These are phyloP conservation scores for Leccinum subgranulosum DNA, from an alignment of 768 basidiomycete species.

Conservation along the genomic window DNA sequence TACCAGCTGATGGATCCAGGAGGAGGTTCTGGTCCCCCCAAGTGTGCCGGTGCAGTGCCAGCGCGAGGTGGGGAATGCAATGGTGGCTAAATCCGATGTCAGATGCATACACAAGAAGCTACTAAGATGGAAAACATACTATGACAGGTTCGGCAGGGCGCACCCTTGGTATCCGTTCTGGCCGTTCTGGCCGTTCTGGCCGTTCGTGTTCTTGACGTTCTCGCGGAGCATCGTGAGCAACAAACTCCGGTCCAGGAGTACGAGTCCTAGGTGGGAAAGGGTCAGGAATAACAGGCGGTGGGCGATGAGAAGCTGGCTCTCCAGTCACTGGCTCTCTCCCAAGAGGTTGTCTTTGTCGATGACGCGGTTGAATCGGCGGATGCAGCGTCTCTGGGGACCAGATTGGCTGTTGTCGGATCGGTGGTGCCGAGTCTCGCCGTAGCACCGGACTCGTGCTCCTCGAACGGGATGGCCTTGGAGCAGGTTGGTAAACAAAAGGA, in stretches of 20 bases:
- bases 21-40: conserved; percentile 15
- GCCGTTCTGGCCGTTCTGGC: conserved; percentile 25
- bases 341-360: conserved; percentile 6
- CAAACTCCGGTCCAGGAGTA: conserved; percentile 6
- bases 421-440: conserved; percentile 26
- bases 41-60: conserved; percentile 21
- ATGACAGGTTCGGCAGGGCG: conserved; percentile 20
- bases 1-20: conserved; percentile 27
- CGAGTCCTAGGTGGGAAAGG: conserved; percentile 2
- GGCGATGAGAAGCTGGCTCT: neutral
- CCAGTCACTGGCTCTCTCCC: neutral
- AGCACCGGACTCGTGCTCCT: conserved; percentile 40
- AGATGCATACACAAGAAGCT: neutral
- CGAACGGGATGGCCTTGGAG: conserved; percentile 36
- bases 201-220: conserved; percentile 17
- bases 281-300: conserved; percentile 10
- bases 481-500: conserved; percentile 54
- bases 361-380: conserved; percentile 7
- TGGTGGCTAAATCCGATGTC: conserved; percentile 15
- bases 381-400: conserved; percentile 23
- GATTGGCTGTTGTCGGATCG: conserved; percentile 19
- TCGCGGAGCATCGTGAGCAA: conserved; percentile 8
- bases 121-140: conserved; percentile 11
- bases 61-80: conserved; percentile 22
- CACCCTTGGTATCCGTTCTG: conserved; percentile 22